phyloP scores from a whole-genome alignment of 1,139 yeast genomes.

The Lodderomyces margitis region DNA sequence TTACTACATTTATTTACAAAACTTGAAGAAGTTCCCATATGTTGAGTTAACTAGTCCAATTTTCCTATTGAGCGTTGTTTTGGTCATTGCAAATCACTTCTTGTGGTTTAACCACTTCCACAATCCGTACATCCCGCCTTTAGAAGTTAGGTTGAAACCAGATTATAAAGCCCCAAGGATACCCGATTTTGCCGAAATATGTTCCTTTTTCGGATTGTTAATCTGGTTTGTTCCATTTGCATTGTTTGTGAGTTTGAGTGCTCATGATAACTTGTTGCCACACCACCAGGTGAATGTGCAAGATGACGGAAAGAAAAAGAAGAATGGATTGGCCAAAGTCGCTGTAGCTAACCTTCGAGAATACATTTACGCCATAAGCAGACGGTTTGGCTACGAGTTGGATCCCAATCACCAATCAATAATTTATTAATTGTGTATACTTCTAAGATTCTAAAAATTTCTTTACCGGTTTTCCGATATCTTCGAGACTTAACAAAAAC shows the following conservation, averaged over 20 bases:
- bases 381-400: constrained; percentile 61
- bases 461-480: constrained; percentile 76
- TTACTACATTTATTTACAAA: constrained; percentile 71
- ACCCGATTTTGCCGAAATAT: constrained; percentile 83
- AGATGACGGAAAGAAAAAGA: constrained; percentile 30
- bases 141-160: constrained; percentile 55
- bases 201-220: constrained; percentile 90
- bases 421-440: constrained; percentile 21
- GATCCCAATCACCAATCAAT: constrained; percentile 59
- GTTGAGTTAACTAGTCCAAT: constrained; percentile 70
- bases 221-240: constrained; percentile 96
- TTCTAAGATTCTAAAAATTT: constrained; percentile 47
- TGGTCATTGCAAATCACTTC: constrained; percentile 79
- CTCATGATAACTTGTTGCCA: constrained; percentile 88
- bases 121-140: constrained; percentile 58
- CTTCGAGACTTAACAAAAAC: constrained; percentile 71
- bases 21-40: constrained; percentile 78
- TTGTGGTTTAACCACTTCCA: constrained; percentile 89
- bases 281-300: constrained; percentile 37
- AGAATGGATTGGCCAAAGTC: constrained; percentile 51
- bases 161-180: constrained; percentile 65
- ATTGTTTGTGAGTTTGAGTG: constrained; percentile 85
- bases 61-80: constrained; percentile 67
- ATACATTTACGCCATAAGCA: constrained; percentile 44
- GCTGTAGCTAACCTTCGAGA: constrained; percentile 56